Evolutionary conservation across 352 stramenopile genomes (phyloP).

Genomic region (Peronospora tabacina): DNA sequence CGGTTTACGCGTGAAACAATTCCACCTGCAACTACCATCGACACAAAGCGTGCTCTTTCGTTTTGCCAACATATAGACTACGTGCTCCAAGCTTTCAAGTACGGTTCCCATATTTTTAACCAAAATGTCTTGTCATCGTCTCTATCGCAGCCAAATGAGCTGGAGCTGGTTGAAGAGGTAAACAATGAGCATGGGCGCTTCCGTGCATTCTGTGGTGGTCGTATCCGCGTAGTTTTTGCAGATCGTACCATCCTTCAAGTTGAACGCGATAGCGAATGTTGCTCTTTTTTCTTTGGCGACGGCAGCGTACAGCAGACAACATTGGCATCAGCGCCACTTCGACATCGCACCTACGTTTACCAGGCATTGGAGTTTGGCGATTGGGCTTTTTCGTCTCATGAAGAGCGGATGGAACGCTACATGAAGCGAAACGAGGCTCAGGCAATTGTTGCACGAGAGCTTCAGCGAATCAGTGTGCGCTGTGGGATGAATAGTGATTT

Average conservation of each 20-base stretch:
- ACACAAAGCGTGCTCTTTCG: constrained; percentile 10
- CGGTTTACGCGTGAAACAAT: constrained; percentile 62
- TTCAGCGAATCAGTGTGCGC: constrained; percentile 42
- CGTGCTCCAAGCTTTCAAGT: constrained; percentile 26
- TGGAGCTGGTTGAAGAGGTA: constrained; percentile 30
- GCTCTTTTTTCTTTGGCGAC: constrained; percentile 47
- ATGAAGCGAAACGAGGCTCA: constrained; percentile 26
- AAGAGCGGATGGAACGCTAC: constrained; percentile 42
- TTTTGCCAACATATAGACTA: constrained; percentile 32
- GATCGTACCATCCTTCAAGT: constrained; percentile 72
- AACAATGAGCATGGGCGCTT: constrained; percentile 55
- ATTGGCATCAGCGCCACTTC: constrained; percentile 28
- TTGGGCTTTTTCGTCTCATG: constrained; percentile 54
- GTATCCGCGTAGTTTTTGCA: constrained; percentile 52
- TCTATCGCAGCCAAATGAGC: constrained; percentile 3
- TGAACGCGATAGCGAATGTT: constrained; percentile 27
- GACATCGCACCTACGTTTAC: constrained; percentile 44
- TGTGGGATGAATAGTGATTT: constrained; percentile 29
- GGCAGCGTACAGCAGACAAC: constrained; percentile 35
- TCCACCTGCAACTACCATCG: constrained; percentile 28
- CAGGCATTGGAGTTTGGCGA: constrained; percentile 50
- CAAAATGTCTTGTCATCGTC: not conserved
- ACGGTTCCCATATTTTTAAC: not conserved
- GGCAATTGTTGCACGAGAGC: constrained; percentile 26
- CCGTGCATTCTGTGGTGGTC: constrained; percentile 53